Evolutionary conservation across 305 asterid genomes (phyloP), one percentile per base, ranked within the genome.

Genomic region (Salvia sclarea): DNA sequence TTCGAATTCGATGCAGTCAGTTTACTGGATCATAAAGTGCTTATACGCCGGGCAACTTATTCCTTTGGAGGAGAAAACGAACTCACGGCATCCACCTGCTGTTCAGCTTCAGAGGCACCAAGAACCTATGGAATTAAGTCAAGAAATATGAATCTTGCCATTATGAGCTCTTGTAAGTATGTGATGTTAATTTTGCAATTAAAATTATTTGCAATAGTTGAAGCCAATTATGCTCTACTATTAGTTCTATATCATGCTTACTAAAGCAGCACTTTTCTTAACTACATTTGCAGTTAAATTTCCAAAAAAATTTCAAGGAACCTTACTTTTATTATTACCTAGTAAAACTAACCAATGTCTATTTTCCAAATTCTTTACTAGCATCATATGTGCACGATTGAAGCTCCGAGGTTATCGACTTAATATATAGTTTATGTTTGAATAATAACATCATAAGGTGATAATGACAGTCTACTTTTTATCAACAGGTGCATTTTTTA

Each of bases 21-120:
- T 81, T 81, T 71, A 65, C 78, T 90, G 94, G 97, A 81, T 88
- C 69, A 81, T 78, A 76, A 86, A 78, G 85, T 80, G 96, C 83
- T 86, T 90, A 58, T 83, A 82, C 44, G 84, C 77, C 14, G 89
- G 95, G 52, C 72, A 80, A 66, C 88, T 86, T 76, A 76, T 83
- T 81, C 81, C 90, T 35, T 54, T 79, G 66, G 80, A 79, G 77
- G 88, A 75, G 81, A 79, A 68, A 71, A 77, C 43, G 68, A 64
- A 55, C 35, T 55, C 80, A 64, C 53, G 40, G 55, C n/a, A 55
- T 57, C 61, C 25, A 11, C 82, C 81, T 41, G 48, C 81, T 64
- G 44, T 66, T 50, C 70, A 68, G 73, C 81, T 66, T 79, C 87
- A 74, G 50, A 49, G 71, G 61, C 48, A 21, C 70, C 80, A 47